Conservation (phyloP, 306 rosid species). For the apple (Malus domestica) region DNA sequence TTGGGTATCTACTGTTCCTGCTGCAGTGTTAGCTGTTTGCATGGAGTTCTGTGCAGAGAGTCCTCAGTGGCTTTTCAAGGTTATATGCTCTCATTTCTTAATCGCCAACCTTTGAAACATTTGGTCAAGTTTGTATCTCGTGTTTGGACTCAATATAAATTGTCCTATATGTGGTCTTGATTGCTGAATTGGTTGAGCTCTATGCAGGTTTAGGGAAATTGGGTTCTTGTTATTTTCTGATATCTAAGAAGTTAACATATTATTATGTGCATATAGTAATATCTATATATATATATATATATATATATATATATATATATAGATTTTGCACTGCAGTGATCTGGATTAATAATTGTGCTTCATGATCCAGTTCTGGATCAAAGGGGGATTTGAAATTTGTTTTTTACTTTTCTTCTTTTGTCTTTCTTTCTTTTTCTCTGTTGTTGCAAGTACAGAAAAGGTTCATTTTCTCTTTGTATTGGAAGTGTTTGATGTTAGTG, state of each 20-base stretch:
- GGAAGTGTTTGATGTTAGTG: background rate
- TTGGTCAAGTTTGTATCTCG: background rate
- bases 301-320: background rate
- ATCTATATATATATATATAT: background rate
- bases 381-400: background rate
- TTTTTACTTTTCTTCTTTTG: background rate
- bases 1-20: constrained; percentile 68
- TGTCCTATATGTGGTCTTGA: background rate
- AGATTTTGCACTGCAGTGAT: background rate
- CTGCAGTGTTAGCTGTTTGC: constrained; percentile 49
- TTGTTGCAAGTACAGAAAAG: background rate
- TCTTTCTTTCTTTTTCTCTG: background rate
- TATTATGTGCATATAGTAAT: background rate
- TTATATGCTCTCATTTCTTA: constrained; percentile 21
- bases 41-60: constrained; percentile 87
- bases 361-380: background rate
- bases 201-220: background rate
- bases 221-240: background rate
- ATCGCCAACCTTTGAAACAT: constrained; percentile 4
- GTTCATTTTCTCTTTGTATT: background rate
- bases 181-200: background rate
- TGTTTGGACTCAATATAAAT: background rate
- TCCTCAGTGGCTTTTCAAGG: constrained; percentile 91
- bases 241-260: background rate
- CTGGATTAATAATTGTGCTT: background rate